These are phyloP conservation scores for Paralagenidium karlingii DNA, from an alignment of 352 stramenopile species.

Conservation along the genomic window DNA sequence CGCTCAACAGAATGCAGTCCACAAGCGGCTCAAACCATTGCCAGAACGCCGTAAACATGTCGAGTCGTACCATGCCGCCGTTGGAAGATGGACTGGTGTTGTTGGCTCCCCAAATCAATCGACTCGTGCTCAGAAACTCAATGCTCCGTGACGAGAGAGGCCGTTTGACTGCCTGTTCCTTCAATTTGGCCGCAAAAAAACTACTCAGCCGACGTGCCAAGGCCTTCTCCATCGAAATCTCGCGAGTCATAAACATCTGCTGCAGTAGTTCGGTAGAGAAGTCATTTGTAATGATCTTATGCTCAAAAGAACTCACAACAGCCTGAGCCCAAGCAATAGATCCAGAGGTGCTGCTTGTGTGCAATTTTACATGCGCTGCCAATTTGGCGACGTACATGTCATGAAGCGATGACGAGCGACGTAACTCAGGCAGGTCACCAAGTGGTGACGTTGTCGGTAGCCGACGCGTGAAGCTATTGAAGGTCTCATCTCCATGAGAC, in stretches of 20 bases:
- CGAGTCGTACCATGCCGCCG: conserved; percentile 30
- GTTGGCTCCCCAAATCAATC: conserved; percentile 41
- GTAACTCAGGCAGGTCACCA: no score
- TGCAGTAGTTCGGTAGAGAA: conserved; percentile 18
- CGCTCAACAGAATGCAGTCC: conserved; percentile 43
- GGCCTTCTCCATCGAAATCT: conserved; percentile 45
- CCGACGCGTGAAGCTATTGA: background rate
- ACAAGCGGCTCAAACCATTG: conserved; percentile 55
- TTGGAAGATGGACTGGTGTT: conserved; percentile 19
- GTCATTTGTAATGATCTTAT: no score
- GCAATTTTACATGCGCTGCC: no score
- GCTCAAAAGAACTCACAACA: no score
- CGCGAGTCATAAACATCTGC: conserved; percentile 18
- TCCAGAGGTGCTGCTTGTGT: conserved; percentile 5
- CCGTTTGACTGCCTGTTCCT: conserved; percentile 43
- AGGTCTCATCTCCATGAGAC: no score
- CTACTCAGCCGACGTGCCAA: conserved; percentile 50
- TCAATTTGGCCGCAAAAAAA: conserved; percentile 70
- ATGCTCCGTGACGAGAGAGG: conserved; percentile 61
- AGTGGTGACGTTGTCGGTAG: background rate
- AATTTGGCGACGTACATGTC: no score
- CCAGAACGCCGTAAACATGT: conserved; percentile 69
- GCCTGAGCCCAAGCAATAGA: conserved; percentile 56
- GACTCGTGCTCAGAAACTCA: conserved; percentile 63
- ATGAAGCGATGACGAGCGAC: no score